These are phyloP conservation scores for Psilocybe sp. DNA, from an alignment of 768 basidiomycete species.

Conservation along the genomic window DNA sequence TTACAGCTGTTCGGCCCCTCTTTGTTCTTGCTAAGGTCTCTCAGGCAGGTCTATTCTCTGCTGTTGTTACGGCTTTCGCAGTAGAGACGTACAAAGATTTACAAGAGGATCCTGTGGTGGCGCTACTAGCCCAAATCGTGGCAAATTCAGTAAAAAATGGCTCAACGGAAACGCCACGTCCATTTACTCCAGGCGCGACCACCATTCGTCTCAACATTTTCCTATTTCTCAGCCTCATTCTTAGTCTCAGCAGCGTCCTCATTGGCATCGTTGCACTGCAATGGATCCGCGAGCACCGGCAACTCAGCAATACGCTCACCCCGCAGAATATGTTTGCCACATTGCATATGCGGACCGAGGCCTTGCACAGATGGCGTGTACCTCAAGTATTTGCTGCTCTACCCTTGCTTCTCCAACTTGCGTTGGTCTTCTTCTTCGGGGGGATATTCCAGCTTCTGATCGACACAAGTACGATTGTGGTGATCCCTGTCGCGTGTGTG, in stretches of 20 bases:
- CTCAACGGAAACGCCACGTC: too few relatives aligned
- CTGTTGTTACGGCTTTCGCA: too few relatives aligned
- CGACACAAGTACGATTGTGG: constrained; percentile 3
- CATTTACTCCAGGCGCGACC: constrained; percentile 9
- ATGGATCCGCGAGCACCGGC: constrained; percentile 16
- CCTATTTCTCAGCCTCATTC: too few relatives aligned
- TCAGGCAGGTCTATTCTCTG: too few relatives aligned
- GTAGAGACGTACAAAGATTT: too few relatives aligned
- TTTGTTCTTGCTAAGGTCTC: too few relatives aligned
- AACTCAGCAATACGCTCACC: background rate
- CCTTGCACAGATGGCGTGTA: constrained; percentile 13
- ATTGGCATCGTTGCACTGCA: constrained; percentile 15
- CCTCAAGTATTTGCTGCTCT: constrained; percentile 15
- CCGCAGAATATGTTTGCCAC: constrained; percentile 2
- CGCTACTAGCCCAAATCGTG: too few relatives aligned
- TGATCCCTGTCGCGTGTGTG: constrained; percentile 7
- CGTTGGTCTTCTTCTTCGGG: constrained; percentile 13
- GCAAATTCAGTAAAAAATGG: too few relatives aligned
- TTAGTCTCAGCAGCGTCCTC: constrained; percentile 14
- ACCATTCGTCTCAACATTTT: constrained; percentile 17
- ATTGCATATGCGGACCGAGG: constrained; percentile 13
- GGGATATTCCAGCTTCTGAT: constrained; percentile 14
- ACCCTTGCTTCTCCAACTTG: constrained; percentile 10
- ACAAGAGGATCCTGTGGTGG: too few relatives aligned
- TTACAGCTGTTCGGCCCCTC: too few relatives aligned